Evolutionary conservation across 768 basidiomycete genomes (phyloP).

Genomic region (Trametopsis cervina): DNA sequence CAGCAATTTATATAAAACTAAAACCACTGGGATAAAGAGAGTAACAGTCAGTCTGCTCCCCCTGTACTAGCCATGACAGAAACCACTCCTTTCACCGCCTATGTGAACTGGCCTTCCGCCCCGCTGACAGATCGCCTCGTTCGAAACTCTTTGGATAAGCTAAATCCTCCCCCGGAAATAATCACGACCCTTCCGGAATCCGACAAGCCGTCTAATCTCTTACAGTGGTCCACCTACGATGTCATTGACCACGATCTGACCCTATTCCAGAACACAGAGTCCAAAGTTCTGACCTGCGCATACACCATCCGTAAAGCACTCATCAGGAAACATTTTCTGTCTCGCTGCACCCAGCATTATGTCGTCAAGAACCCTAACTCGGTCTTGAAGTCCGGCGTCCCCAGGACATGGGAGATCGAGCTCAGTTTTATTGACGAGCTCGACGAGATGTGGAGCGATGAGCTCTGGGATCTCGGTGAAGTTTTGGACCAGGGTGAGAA

Average conservation of each 20-base stretch:
- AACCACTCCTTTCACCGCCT: constrained; percentile 22
- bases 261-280: constrained; percentile 34
- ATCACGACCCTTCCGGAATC: constrained; percentile 17
- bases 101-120: constrained; percentile 48
- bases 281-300: constrained; percentile 59
- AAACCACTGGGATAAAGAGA: no score
- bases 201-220: constrained; percentile 21
- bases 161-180: constrained; percentile 25
- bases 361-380: constrained; percentile 63
- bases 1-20: no score
- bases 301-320: constrained; percentile 89
- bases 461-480: constrained; percentile 79
- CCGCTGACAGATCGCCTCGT: constrained; percentile 47
- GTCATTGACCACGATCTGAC: constrained; percentile 72
- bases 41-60: no score
- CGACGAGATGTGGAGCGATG: constrained; percentile 89
- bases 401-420: constrained; percentile 79
- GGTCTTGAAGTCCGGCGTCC: constrained; percentile 46
- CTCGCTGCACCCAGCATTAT: constrained; percentile 65
- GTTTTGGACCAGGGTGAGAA: constrained; percentile 38
- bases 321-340: constrained; percentile 91
- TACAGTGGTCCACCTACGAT: constrained; percentile 91
- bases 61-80: background rate
- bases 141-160: constrained; percentile 31
- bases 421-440: constrained; percentile 90